These are phyloP conservation scores for Leucocoprinus sp. DNA, from an alignment of 768 basidiomycete genomes.

Conservation along the genomic window DNA sequence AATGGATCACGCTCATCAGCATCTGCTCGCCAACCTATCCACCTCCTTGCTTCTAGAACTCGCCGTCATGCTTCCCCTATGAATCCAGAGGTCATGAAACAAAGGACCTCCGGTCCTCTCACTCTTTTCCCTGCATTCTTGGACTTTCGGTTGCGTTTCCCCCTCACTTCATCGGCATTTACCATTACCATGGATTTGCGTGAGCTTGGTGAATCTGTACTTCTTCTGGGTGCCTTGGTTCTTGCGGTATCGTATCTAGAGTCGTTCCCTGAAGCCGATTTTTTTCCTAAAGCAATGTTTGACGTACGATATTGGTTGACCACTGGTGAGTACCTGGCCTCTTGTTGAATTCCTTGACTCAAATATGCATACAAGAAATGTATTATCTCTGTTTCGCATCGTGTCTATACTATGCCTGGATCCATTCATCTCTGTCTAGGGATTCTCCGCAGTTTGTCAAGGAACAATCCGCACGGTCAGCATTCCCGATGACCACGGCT, in stretches of 20 bases:
- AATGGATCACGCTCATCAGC: conserved; percentile 71
- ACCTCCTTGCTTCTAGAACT: conserved; percentile 13
- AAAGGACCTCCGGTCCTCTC: conserved; percentile 10
- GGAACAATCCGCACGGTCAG: conserved; percentile 9
- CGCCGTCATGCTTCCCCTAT: conserved; percentile 10
- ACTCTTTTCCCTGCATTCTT: conserved; percentile 42
- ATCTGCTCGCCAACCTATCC: conserved; percentile 23
- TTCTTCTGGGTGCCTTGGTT: conserved; percentile 57
- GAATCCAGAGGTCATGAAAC: conserved; percentile 2
- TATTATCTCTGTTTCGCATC: conserved; percentile 44
- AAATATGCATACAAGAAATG: conserved; percentile 38
- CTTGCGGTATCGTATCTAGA: conserved; percentile 46
- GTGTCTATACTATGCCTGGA: conserved; percentile 54
- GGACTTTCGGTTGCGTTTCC: conserved; percentile 36
- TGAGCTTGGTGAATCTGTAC: conserved; percentile 51
- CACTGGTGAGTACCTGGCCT: conserved; percentile 32
- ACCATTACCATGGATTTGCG: conserved; percentile 53
- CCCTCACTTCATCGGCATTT: conserved; percentile 31
- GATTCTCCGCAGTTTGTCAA: conserved; percentile 15
- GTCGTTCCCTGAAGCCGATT: conserved; percentile 18
- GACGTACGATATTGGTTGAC: conserved; percentile 37
- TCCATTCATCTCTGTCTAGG: conserved; percentile 41
- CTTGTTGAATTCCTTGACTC: conserved; percentile 5
- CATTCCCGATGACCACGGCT: conserved; percentile 11
- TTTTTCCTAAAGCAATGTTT: conserved; percentile 17